A percentile compares a stretch with the other conserved stretches of the same genome.
These are phyloP conservation scores for Pisolithus sp. DNA, from an alignment of 768 basidiomycete genomes.

Conservation along the genomic window DNA sequence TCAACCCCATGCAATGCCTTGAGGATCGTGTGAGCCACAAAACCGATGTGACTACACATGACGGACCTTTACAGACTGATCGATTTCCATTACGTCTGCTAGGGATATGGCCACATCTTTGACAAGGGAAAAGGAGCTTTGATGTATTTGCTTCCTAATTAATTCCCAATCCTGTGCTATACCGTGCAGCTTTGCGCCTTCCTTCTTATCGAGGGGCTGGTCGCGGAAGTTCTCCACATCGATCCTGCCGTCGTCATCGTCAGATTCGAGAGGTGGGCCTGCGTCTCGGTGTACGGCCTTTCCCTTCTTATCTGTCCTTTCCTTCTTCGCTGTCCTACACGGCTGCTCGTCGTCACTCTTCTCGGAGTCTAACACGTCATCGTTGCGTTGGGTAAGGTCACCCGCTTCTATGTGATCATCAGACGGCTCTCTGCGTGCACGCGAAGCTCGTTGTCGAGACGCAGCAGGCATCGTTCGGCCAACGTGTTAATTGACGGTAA, in stretches of 20 bases:
- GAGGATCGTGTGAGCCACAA: neutral
- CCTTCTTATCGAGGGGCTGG: conserved; percentile 56
- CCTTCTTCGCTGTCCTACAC: conserved; percentile 28
- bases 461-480: conserved; percentile 25
- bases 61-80: conserved; percentile 46
- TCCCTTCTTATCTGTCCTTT: conserved; percentile 25
- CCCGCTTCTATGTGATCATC: conserved; percentile 58
- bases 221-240: conserved; percentile 57
- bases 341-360: conserved; percentile 34
- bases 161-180: conserved; percentile 57
- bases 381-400: conserved; percentile 29
- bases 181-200: conserved; percentile 48
- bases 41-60: neutral
- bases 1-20: conserved; percentile 61
- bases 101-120: conserved; percentile 49
- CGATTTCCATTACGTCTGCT: conserved; percentile 55
- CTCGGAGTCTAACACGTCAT: conserved; percentile 32
- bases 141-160: conserved; percentile 44
- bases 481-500: neutral
- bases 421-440: conserved; percentile 40
- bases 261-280: conserved; percentile 25
- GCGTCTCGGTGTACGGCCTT: conserved; percentile 16
- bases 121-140: conserved; percentile 38
- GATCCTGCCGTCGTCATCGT: conserved; percentile 46
- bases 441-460: conserved; percentile 32